Evolutionary conservation across 768 basidiomycete genomes (phyloP), one percentile per base, ranked within the genome.

Genomic region (Mycena amicta): DNA sequence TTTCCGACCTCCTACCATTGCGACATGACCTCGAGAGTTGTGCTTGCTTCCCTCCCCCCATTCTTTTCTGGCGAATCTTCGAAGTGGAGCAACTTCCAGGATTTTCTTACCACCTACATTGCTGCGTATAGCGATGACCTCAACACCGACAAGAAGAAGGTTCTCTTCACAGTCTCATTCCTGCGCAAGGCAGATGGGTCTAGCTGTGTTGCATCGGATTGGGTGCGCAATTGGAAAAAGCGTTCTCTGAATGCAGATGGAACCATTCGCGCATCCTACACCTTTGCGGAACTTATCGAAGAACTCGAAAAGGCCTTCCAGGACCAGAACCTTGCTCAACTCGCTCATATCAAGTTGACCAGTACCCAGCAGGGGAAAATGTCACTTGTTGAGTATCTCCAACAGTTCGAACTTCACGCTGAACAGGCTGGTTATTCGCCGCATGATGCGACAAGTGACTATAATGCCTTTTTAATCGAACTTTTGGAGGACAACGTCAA

Each of bases 281-380:
- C 26, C 1, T 53, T 43, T 20, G 13, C 22, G 5, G 5, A 26
- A 3, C 40, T 53, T 3, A 12, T 43, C 4, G 5, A 1, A 1
- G 52, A 53, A 20, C 18, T 53, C 3, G 39, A 43, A 25, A 27
- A 16, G 18, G 39, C 52, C 20, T 53, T 43, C 40, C 39, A 40
- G 40, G 52, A 53, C 29, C 52, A 53, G 27, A 53, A 53, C 52
- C 37, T 53, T 53, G 52, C 33, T 5, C 53, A 54, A 30, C 26
- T 54, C 3, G 27, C 29, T 8, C 53, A 55, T 16, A 16, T 22
- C 18, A 55, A 47, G 18, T 29, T 55, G 20, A 55, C 53, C 12
- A 55, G 11, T 18, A 53, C 39, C 3, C 20, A 27, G 12, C 62
- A 61, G n/a, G n/a, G n/a, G n/a, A n/a, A n/a, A n/a, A n/a, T n/a